phyloP scores from a whole-genome alignment of 495 filamentous ascomycete species.

The Umbilicaria muhlenbergii region DNA sequence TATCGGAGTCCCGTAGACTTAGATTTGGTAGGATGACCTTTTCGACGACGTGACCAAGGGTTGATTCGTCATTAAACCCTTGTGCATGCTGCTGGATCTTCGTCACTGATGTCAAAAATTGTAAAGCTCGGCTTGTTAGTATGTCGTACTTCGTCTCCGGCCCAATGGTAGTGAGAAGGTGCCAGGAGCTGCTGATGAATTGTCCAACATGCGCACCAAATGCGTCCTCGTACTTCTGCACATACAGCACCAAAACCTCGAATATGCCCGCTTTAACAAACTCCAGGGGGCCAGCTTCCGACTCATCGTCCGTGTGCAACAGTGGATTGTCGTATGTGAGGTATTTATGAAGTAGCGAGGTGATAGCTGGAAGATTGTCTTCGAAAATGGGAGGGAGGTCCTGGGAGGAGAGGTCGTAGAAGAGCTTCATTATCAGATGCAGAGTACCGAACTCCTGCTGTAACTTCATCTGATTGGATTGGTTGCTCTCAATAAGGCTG shows the following conservation, averaged over 20 bases:
- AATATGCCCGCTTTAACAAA: slow-evolving; percentile 84
- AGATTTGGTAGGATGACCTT: slow-evolving; percentile 93
- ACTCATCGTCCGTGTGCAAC: slow-evolving; percentile 68
- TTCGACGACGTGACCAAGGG: slow-evolving; percentile 70
- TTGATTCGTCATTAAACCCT: slow-evolving; percentile 66
- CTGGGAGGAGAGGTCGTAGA: slow-evolving; percentile 92
- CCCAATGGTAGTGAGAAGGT: slow-evolving; percentile 69
- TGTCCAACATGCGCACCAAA: slow-evolving; percentile 62
- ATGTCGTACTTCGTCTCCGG: slow-evolving; percentile 86
- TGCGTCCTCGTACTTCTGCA: slow-evolving; percentile 86
- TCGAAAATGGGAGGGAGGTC: slow-evolving; percentile 90
- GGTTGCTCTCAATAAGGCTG: slow-evolving; percentile 55
- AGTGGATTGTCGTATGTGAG: slow-evolving; percentile 74
- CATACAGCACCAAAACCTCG: slow-evolving; percentile 70
- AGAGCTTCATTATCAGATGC: slow-evolving; percentile 73
- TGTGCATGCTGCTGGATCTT: slow-evolving; percentile 59
- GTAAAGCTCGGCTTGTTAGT: slow-evolving; percentile 82
- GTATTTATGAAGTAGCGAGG: slow-evolving; percentile 76
- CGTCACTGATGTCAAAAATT: slow-evolving; percentile 85
- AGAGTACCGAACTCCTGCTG: slow-evolving; percentile 65
- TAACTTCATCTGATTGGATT: slow-evolving; percentile 54
- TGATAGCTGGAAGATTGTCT: slow-evolving; percentile 62
- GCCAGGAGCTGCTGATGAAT: slow-evolving; percentile 84
- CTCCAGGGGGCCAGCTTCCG: slow-evolving; percentile 71
- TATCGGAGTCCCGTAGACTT: slow-evolving; percentile 73